phyloP scores from a whole-genome alignment of 208 protist genomes.

The Crithidia brevicula region DNA sequence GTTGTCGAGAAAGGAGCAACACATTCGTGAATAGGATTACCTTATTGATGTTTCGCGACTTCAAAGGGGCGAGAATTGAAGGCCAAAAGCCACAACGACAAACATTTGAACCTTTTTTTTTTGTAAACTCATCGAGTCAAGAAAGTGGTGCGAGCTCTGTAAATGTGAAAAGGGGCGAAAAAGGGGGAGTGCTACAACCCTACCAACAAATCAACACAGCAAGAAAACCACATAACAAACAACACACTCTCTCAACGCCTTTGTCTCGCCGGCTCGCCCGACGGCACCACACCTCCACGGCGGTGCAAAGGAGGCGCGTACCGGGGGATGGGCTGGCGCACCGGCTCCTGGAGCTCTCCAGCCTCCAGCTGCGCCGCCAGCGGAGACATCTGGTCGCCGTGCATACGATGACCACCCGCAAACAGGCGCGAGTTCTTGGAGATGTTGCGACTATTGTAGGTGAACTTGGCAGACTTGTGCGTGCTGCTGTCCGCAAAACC shows the following conservation, averaged over 20 bases:
- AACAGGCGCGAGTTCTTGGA: slow-evolving; percentile 71
- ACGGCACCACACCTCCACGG: slow-evolving; percentile 28
- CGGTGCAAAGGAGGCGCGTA: slow-evolving; percentile 85
- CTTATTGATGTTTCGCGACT: no score
- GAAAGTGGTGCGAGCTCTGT: no score
- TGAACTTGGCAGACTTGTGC: slow-evolving; percentile 51
- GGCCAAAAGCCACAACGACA: not conserved
- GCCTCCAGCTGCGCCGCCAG: slow-evolving; percentile 76
- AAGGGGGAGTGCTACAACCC: not conserved
- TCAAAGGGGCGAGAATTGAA: no score
- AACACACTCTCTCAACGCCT: not conserved
- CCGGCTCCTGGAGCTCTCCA: slow-evolving; percentile 65
- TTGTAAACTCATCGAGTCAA: not conserved
- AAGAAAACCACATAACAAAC: not conserved
- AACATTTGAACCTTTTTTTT: not conserved
- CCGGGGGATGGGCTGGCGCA: slow-evolving; percentile 72
- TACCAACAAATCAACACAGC: not conserved
- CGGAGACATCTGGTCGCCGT: slow-evolving; percentile 66
- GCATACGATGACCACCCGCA: slow-evolving; percentile 52
- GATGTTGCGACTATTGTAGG: slow-evolving; percentile 69
- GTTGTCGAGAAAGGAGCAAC: no score
- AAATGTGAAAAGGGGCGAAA: slow-evolving; percentile 3
- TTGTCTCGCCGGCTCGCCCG: not conserved
- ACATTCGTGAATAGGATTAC: no score
- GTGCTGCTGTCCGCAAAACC: slow-evolving; percentile 70